Percentiles rank a stretch among this genome's conserved stretches.
Conservation (phyloP, 2,329 filamentous ascomycete genomes). For the Thermothelomyces thermophilus region DNA sequence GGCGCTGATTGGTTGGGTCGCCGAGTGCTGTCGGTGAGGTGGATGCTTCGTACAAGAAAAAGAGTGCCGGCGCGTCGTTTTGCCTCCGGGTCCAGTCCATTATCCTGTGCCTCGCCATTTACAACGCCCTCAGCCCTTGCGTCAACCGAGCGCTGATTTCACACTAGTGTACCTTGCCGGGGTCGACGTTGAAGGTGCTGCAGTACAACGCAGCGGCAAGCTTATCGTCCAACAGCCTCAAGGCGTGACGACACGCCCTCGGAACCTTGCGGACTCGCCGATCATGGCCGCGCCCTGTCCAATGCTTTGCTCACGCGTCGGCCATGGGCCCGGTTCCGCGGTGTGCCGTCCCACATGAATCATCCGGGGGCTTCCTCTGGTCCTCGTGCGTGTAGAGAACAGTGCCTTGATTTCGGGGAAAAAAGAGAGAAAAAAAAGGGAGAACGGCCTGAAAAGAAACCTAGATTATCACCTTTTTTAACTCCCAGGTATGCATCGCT, state of each 20-base stretch:
- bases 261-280: constrained; percentile 3
- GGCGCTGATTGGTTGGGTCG: constrained; percentile 18
- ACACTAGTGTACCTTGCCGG: not conserved
- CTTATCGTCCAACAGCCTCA: constrained; percentile 9
- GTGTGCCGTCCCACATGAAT: not conserved
- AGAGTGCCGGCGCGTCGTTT: not conserved
- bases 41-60: constrained; percentile 5
- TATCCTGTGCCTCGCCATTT: constrained; percentile 2
- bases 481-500: constrained; percentile 6
- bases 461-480: not conserved
- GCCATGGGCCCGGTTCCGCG: not conserved
- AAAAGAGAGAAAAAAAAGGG: not conserved
- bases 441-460: not conserved
- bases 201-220: not conserved
- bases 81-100: not conserved
- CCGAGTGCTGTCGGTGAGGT: not conserved
- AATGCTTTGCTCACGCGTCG: constrained; percentile 9
- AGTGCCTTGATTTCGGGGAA: not conserved
- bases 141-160: not conserved
- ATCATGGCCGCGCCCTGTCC: constrained; percentile 11
- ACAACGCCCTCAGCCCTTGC: not conserved
- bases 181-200: not conserved
- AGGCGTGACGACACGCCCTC: constrained; percentile 8
- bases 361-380: not conserved
- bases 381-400: constrained; percentile 3